A percentile compares a stretch with the other conserved stretches of the same genome.
These are phyloP conservation scores for Pseudomassariella vexata DNA, from an alignment of 2,329 filamentous ascomycete species.

Conservation along the genomic window DNA sequence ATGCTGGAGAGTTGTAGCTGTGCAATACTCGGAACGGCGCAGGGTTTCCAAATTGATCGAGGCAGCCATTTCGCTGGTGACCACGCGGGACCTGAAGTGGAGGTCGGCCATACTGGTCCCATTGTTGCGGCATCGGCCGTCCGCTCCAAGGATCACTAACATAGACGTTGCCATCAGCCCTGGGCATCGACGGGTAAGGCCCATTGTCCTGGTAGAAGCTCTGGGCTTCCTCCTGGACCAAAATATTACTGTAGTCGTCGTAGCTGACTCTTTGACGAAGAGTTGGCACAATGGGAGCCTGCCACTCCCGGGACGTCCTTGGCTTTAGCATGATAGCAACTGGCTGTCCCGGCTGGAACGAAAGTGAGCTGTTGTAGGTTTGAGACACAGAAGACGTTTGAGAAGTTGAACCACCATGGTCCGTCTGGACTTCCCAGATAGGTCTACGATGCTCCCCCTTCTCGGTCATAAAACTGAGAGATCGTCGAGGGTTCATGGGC, in stretches of 20 bases:
- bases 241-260: conserved; percentile 14
- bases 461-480: conserved; percentile 12
- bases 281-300: conserved; percentile 8
- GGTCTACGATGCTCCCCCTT: conserved; percentile 12
- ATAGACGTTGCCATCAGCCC: conserved; percentile 14
- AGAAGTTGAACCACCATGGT: conserved; percentile 17
- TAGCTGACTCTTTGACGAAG: conserved; percentile 19
- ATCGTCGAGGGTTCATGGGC: conserved; percentile 17
- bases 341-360: conserved; percentile 18
- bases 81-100: conserved; percentile 27
- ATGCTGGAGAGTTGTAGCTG: conserved; percentile 54
- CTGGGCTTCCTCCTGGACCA: conserved; percentile 4
- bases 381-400: conserved; percentile 19
- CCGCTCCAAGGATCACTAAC: conserved; percentile 19
- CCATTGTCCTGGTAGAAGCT: conserved; percentile 15
- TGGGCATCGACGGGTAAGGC: conserved; percentile 15
- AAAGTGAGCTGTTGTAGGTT: conserved; percentile 26
- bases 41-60: conserved; percentile 21
- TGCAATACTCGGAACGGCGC: conserved; percentile 48
- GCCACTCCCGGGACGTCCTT: conserved; percentile 10
- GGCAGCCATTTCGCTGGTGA: conserved; percentile 33
- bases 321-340: too few relatives aligned
- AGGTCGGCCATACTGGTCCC: conserved; percentile 23
- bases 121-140: conserved; percentile 20
- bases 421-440: conserved; percentile 22